Conservation (phyloP, 2,329 filamentous ascomycete genomes). For the Sporothrix schenckii region DNA sequence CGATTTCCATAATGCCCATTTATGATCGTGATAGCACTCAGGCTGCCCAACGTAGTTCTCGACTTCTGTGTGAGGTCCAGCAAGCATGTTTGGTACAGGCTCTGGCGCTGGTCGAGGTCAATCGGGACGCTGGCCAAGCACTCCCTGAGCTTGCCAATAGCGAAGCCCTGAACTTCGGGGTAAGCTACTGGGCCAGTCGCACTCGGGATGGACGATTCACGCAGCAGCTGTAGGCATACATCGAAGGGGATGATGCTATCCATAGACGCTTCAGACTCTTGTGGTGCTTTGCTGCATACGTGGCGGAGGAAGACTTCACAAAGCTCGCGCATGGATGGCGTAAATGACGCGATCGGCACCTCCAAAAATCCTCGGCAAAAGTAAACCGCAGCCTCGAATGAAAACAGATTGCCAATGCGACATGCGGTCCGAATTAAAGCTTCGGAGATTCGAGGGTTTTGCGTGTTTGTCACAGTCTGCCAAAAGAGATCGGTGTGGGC, state of each 20-base stretch:
- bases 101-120: slow-evolving; percentile 57
- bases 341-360: slow-evolving; percentile 66
- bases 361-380: slow-evolving; percentile 70
- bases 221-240: slow-evolving; percentile 67
- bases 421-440: slow-evolving; percentile 71
- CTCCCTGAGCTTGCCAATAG: slow-evolving; percentile 61
- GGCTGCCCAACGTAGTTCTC: slow-evolving; percentile 69
- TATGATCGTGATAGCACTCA: slow-evolving; percentile 63
- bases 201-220: slow-evolving; percentile 66
- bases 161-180: slow-evolving; percentile 65
- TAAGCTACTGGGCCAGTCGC: slow-evolving; percentile 59
- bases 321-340: slow-evolving; percentile 62
- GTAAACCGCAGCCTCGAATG: slow-evolving; percentile 59
- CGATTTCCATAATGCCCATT: slow-evolving; percentile 51
- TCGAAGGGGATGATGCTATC: slow-evolving; percentile 50
- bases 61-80: slow-evolving; percentile 67
- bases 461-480: slow-evolving; percentile 77
- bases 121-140: slow-evolving; percentile 61
- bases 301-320: slow-evolving; percentile 60
- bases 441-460: slow-evolving; percentile 81
- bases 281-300: slow-evolving; percentile 47
- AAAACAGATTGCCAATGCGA: slow-evolving; percentile 53
- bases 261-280: slow-evolving; percentile 34
- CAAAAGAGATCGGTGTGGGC: slow-evolving; percentile 79
- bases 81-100: slow-evolving; percentile 69